Evolutionary conservation across 805 yeast genomes (phyloP).

Genomic region (Candida lessepsii): DNA sequence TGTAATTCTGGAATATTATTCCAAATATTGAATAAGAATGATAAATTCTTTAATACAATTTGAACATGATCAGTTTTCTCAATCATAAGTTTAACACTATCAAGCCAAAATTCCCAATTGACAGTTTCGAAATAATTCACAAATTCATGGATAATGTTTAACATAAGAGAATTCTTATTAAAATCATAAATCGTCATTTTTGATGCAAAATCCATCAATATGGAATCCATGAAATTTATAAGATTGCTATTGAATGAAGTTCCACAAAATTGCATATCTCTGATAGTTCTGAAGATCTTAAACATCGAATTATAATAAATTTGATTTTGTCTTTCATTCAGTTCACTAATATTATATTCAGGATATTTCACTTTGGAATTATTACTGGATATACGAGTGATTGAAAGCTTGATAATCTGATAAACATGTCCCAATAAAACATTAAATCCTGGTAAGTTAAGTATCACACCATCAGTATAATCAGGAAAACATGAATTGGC

Average conservation of each 20-base stretch:
- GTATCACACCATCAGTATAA: slow-evolving; percentile 12
- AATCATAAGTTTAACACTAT: slow-evolving; percentile 58
- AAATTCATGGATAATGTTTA: slow-evolving; percentile 42
- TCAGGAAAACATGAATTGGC: background rate
- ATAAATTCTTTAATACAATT: slow-evolving; percentile 59
- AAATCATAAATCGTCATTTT: slow-evolving; percentile 37
- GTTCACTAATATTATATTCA: slow-evolving; percentile 6
- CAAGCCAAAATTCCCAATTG: slow-evolving; percentile 79
- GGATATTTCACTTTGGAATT: slow-evolving; percentile 13
- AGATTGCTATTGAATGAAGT: slow-evolving; percentile 2
- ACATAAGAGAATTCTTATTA: slow-evolving; percentile 36
- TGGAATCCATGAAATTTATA: slow-evolving; percentile 27
- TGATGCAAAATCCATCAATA: slow-evolving; percentile 35
- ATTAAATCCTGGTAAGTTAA: slow-evolving; percentile 45
- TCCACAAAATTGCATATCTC: slow-evolving; percentile 31
- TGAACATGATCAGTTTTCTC: slow-evolving; percentile 56
- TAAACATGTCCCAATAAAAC: slow-evolving; percentile 46
- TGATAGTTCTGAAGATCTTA: slow-evolving; percentile 37
- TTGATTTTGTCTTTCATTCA: slow-evolving; percentile 26
- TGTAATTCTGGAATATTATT: slow-evolving; percentile 53
- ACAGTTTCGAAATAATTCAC: slow-evolving; percentile 37
- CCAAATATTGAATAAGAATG: slow-evolving; percentile 75
- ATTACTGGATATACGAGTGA: slow-evolving; percentile 22
- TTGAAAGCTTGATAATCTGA: slow-evolving; percentile 39
- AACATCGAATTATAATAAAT: slow-evolving; percentile 38